phyloP scores from a whole-genome alignment of 176 grass and related monocot genomes.

The Areca catechu region DNA sequence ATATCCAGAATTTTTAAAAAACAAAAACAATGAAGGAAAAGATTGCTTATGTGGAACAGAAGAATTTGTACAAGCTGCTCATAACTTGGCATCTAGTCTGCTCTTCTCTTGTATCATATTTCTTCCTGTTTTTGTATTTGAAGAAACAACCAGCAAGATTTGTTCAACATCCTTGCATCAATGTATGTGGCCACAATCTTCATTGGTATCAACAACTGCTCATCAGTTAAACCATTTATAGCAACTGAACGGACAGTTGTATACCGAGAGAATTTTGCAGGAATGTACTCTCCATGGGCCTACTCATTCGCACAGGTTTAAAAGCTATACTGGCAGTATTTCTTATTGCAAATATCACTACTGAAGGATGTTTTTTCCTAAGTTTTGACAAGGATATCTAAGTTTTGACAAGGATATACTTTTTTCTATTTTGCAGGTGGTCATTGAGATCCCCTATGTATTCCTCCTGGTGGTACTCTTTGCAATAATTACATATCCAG shows the following conservation, averaged over 20 bases:
- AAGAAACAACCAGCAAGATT: conserved; percentile 51
- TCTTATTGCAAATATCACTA: not conserved
- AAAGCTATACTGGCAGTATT: not conserved
- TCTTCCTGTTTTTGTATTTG: conserved; percentile 5
- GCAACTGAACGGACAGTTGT: conserved; percentile 43
- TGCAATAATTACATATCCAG: conserved; percentile 55
- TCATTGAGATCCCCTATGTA: conserved; percentile 61
- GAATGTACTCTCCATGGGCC: conserved; percentile 84
- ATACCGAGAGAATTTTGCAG: conserved; percentile 72
- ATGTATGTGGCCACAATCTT: conserved; percentile 44
- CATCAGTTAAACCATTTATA: conserved; percentile 48
- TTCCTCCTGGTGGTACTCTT: conserved; percentile 32
- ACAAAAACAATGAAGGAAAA: no score
- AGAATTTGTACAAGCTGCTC: no score
- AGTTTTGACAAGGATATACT: conserved; percentile 6
- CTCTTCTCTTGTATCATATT: no score
- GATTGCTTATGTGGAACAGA: no score
- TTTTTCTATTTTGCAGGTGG: conserved; percentile 24
- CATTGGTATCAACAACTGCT: conserved; percentile 44
- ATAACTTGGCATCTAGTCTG: no score
- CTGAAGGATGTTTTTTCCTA: not conserved
- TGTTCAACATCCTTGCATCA: conserved; percentile 70
- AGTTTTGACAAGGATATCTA: conserved; percentile 8
- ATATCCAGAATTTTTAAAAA: no score
- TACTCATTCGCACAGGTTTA: conserved; percentile 62